Evolutionary conservation across 2,329 filamentous ascomycete species (phyloP).

Genomic region (Curvularia sp.): DNA sequence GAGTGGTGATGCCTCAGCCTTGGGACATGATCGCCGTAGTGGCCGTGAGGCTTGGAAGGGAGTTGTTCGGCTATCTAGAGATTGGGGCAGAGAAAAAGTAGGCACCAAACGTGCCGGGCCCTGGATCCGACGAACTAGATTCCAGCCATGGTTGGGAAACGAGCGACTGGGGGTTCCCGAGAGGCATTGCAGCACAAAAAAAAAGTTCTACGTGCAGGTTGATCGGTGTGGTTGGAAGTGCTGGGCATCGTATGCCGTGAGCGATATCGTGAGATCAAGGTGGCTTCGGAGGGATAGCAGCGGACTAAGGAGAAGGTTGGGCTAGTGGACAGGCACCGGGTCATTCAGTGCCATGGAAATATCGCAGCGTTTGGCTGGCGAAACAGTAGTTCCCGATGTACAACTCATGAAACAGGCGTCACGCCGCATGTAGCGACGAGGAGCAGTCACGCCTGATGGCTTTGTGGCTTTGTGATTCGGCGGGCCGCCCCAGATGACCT

Average conservation of each 20-base stretch:
- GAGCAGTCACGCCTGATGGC: conserved; percentile 48
- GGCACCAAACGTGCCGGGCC: conserved; percentile 31
- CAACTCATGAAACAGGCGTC: conserved; percentile 52
- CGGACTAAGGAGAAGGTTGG: conserved; percentile 6
- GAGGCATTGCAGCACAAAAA: neutral
- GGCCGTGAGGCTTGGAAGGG: conserved; percentile 13
- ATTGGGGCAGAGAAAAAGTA: conserved; percentile 30
- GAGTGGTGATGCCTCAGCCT: neutral
- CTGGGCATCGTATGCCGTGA: conserved; percentile 5
- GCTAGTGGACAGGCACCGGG: conserved; percentile 22
- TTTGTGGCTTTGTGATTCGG: conserved; percentile 47
- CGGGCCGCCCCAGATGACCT: conserved; percentile 45
- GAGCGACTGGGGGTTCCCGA: conserved; percentile 6
- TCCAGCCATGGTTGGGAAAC: conserved; percentile 23
- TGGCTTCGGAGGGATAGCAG: conserved; percentile 14
- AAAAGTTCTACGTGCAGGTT: neutral
- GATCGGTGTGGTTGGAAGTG: neutral
- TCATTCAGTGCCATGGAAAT: conserved; percentile 34
- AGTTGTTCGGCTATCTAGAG: conserved; percentile 34
- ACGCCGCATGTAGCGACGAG: conserved; percentile 39
- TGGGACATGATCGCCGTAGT: neutral
- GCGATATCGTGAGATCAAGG: conserved; percentile 20
- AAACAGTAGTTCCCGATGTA: conserved; percentile 43
- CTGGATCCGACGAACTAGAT: conserved; percentile 36
- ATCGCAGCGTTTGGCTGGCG: conserved; percentile 26